These are phyloP conservation scores for Monosporascus cannonballus DNA, from an alignment of 2,329 filamentous ascomycete species.

Conservation along the genomic window DNA sequence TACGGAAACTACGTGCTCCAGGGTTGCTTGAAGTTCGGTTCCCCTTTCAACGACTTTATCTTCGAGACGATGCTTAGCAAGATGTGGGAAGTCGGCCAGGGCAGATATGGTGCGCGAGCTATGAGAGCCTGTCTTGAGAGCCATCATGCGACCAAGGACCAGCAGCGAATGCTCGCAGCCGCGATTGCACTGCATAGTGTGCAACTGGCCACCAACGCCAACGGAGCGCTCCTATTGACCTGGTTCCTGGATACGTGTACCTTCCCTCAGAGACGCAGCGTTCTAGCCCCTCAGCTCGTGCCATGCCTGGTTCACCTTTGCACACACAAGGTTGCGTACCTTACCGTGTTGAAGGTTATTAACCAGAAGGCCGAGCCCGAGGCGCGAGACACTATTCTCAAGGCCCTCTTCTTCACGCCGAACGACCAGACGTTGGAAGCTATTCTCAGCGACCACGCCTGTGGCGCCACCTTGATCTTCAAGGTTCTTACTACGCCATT, in stretches of 20 bases:
- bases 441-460: constrained; percentile 85
- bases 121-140: constrained; percentile 97
- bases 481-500: constrained; percentile 97
- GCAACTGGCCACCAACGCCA: constrained; percentile 91
- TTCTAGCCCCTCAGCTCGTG: constrained; percentile 85
- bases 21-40: constrained; percentile 86
- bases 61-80: constrained; percentile 94
- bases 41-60: constrained; percentile 90
- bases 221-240: constrained; percentile 86
- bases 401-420: constrained; percentile 85
- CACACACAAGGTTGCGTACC: constrained; percentile 96
- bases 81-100: constrained; percentile 91
- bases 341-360: constrained; percentile 96
- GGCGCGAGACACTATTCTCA: constrained; percentile 81
- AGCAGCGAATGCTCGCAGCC: constrained; percentile 90
- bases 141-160: constrained; percentile 89
- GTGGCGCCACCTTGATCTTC: constrained; percentile 93
- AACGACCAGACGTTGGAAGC: constrained; percentile 83
- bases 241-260: constrained; percentile 99
- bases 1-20: constrained; percentile 98
- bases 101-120: constrained; percentile 87
- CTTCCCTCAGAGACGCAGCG: constrained; percentile 84
- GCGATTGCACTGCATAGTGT: constrained; percentile 96
- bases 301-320: constrained; percentile 92
- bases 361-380: constrained; percentile 95